Conservation (phyloP, 2,329 filamentous ascomycete genomes). For the Colletotrichum camelliae region DNA sequence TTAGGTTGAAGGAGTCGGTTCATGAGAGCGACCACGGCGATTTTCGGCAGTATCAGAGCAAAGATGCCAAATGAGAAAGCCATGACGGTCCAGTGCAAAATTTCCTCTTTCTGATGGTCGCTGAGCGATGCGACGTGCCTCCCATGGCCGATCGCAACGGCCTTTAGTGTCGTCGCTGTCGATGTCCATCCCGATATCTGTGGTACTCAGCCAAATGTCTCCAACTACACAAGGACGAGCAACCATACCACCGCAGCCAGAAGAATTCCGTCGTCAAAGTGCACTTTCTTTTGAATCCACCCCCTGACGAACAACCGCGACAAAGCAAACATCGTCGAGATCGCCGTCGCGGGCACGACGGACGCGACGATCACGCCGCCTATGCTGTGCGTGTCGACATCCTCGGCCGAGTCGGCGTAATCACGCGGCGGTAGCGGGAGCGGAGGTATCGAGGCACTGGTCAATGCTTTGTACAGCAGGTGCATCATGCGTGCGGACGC, state of each 20-base stretch:
- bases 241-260: not conserved
- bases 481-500: constrained; percentile 12
- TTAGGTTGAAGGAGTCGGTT: constrained; percentile 42
- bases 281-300: constrained; percentile 1
- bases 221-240: no score
- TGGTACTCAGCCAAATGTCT: not conserved
- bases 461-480: not conserved
- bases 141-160: constrained; percentile 42
- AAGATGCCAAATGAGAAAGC: constrained; percentile 43
- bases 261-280: constrained; percentile 8
- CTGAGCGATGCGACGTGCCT: constrained; percentile 38
- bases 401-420: not conserved
- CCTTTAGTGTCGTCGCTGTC: constrained; percentile 18
- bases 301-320: constrained; percentile 9
- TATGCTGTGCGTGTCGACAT: not conserved
- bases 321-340: constrained; percentile 6
- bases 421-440: not conserved
- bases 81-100: constrained; percentile 38
- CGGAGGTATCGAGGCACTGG: constrained; percentile 3
- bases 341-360: not conserved
- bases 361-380: not conserved
- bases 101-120: constrained; percentile 29
- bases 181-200: constrained; percentile 9
- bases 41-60: constrained; percentile 44
- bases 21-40: constrained; percentile 44